These are phyloP conservation scores for Naganishia vaughanmartiniae DNA, from an alignment of 768 basidiomycete genomes.

Conservation along the genomic window DNA sequence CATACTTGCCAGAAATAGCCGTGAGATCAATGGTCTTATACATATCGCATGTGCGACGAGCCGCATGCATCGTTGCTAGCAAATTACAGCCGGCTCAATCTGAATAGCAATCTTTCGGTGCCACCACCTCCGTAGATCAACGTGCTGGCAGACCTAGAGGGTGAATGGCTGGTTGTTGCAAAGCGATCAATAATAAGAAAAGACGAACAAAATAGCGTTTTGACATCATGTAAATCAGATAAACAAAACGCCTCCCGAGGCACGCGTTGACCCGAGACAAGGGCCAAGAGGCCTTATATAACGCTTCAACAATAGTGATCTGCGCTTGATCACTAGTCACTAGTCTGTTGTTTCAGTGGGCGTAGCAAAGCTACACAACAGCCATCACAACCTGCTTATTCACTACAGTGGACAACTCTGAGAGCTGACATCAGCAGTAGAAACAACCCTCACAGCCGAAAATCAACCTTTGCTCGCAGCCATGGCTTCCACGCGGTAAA, in stretches of 20 bases:
- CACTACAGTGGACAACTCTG: too few relatives aligned
- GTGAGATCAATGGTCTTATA: not conserved
- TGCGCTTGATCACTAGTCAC: not conserved
- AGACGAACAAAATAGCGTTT: too few relatives aligned
- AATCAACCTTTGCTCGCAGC: not conserved
- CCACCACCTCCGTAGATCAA: too few relatives aligned
- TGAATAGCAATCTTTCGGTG: too few relatives aligned
- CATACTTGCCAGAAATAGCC: not conserved
- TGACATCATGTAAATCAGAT: not conserved
- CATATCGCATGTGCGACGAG: not conserved
- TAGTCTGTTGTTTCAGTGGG: not conserved
- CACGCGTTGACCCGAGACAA: not conserved
- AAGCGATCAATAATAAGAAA: too few relatives aligned
- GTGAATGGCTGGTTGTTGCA: too few relatives aligned
- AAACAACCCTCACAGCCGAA: too few relatives aligned
- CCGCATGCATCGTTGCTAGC: not conserved
- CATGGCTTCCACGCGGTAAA: not conserved
- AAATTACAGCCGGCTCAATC: not conserved
- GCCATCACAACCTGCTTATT: slow-evolving; percentile 93
- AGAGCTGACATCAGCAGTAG: too few relatives aligned
- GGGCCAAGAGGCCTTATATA: not conserved
- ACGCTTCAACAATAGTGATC: not conserved
- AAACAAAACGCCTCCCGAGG: slow-evolving; percentile 4
- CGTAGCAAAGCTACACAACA: slow-evolving; percentile 58
- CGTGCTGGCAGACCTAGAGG: too few relatives aligned